Conservation (phyloP, 2,329 filamentous ascomycete genomes). For the Penicillium vulpinum region DNA sequence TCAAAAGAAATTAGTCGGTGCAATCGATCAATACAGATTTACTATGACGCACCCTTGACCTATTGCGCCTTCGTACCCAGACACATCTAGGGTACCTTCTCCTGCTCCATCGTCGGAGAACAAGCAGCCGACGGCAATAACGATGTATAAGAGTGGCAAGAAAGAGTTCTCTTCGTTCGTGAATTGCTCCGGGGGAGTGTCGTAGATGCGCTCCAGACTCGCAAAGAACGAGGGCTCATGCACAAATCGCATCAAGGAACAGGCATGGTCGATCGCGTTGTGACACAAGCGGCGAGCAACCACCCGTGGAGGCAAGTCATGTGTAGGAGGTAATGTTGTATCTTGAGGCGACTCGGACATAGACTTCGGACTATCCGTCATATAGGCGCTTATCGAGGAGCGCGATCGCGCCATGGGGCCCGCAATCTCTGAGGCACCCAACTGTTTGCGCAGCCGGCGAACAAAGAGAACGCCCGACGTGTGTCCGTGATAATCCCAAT, state of each 20-base stretch:
- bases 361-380: slow-evolving; percentile 70
- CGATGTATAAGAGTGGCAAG: slow-evolving; percentile 68
- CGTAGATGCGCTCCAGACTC: slow-evolving; percentile 75
- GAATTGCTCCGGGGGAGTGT: slow-evolving; percentile 62
- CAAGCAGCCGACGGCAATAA: slow-evolving; percentile 71
- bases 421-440: slow-evolving; percentile 65
- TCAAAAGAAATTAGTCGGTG: background rate
- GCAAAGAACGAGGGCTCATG: slow-evolving; percentile 80
- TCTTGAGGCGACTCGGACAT: slow-evolving; percentile 65
- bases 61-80: slow-evolving; percentile 52
- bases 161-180: slow-evolving; percentile 66
- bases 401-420: slow-evolving; percentile 52
- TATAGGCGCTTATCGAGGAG: slow-evolving; percentile 50
- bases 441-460: slow-evolving; percentile 80
- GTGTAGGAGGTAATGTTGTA: slow-evolving; percentile 53
- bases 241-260: slow-evolving; percentile 68
- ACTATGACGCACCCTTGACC: slow-evolving; percentile 54
- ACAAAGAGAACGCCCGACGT: slow-evolving; percentile 91
- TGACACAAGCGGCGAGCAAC: slow-evolving; percentile 59
- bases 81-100: slow-evolving; percentile 45
- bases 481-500: slow-evolving; percentile 93
- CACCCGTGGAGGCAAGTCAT: slow-evolving; percentile 68
- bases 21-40: background rate
- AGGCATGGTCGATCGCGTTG: slow-evolving; percentile 62
- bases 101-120: slow-evolving; percentile 61